Evolutionary conservation across 2,329 filamentous ascomycete genomes (phyloP).

Genomic region (Penicillium paneum): DNA sequence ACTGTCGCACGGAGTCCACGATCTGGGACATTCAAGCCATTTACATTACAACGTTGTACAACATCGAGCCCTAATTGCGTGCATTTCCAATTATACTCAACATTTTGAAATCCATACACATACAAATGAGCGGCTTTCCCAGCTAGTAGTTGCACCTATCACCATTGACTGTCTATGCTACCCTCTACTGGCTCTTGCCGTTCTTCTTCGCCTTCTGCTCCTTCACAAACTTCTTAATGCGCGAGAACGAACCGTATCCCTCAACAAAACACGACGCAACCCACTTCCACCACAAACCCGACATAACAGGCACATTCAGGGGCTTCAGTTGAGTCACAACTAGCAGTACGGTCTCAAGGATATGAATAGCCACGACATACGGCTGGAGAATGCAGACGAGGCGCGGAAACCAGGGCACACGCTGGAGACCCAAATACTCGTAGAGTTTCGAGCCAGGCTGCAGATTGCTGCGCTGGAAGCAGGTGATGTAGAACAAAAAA

Average conservation of each 20-base stretch:
- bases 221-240: constrained; percentile 47
- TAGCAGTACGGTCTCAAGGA: constrained; percentile 57
- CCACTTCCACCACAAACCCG: constrained; percentile 55
- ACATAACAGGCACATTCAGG: constrained; percentile 51
- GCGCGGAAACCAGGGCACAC: constrained; percentile 58
- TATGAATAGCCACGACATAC: constrained; percentile 62
- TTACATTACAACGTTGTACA: background rate
- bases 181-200: constrained; percentile 22
- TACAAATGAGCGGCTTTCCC: background rate
- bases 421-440: constrained; percentile 46
- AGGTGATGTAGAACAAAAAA: constrained; percentile 53
- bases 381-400: constrained; percentile 60
- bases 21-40: background rate
- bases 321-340: constrained; percentile 45
- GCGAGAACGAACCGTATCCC: constrained; percentile 49
- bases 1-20: background rate
- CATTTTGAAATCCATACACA: background rate
- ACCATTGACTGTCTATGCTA: background rate
- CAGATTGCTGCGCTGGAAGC: constrained; percentile 52
- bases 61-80: background rate
- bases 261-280: constrained; percentile 52
- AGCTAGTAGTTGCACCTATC: background rate
- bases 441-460: constrained; percentile 52
- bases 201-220: constrained; percentile 39
- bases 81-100: background rate